Percentiles rank a stretch among this genome's conserved stretches.
Conservation (phyloP, 176 grass and related monocot species). For the Zoysia pacifica region DNA sequence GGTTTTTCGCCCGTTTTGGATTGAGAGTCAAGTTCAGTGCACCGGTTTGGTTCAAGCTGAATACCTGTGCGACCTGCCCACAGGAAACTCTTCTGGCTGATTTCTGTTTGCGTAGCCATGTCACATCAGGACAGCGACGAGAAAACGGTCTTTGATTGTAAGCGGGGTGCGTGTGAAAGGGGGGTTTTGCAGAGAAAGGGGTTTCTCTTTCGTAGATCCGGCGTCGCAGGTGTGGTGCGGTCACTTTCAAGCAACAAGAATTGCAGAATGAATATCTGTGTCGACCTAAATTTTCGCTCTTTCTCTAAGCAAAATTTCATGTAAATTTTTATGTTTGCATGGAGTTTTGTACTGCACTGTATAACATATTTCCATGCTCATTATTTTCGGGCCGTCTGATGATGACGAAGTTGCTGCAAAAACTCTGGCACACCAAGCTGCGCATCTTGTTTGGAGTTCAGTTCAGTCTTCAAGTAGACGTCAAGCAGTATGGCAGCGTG, state of each 20-base stretch:
- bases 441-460: neutral
- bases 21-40: neutral
- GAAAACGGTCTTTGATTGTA: neutral
- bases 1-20: neutral
- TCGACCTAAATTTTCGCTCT: neutral
- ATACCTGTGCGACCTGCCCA: neutral
- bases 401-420: neutral
- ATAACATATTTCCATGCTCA: neutral
- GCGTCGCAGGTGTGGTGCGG: neutral
- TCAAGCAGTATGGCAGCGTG: neutral
- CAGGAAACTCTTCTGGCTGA: neutral
- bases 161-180: neutral
- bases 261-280: neutral
- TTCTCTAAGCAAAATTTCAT: neutral
- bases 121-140: neutral
- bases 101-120: neutral
- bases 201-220: neutral
- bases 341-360: neutral
- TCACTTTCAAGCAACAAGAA: neutral
- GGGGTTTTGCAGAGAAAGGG: neutral
- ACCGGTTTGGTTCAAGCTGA: neutral
- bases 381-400: neutral
- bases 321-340: neutral
- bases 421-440: neutral
- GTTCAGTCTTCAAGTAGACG: neutral